These are phyloP conservation scores for Glaciozyma antarctica DNA, from an alignment of 768 basidiomycete species.

Conservation along the genomic window DNA sequence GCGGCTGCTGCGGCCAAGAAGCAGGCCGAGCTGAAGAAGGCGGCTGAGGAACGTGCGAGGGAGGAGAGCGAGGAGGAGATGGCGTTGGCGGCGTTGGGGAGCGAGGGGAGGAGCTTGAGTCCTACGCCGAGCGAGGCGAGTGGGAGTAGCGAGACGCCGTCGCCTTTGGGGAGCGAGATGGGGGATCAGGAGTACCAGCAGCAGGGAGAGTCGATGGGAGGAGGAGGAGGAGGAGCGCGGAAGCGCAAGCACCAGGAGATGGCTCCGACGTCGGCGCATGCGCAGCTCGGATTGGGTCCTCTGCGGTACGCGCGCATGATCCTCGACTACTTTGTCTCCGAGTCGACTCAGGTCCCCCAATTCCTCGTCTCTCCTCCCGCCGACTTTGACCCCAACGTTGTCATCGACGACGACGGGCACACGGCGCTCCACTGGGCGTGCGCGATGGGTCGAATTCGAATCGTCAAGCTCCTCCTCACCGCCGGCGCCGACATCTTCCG, in stretches of 20 bases:
- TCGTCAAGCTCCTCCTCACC: constrained; percentile 85
- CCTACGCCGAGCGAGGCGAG: constrained; percentile 78
- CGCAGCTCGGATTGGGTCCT: constrained; percentile 36
- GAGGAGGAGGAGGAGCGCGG: constrained; percentile 3
- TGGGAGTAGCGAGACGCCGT: constrained; percentile 86
- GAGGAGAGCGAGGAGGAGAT: constrained; percentile 1
- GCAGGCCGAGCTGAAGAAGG: neutral
- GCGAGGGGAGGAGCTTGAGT: constrained; percentile 66
- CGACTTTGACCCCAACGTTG: constrained; percentile 90
- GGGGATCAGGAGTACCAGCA: constrained; percentile 12
- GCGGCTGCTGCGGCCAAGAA: constrained; percentile 4
- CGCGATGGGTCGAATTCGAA: constrained; percentile 93
- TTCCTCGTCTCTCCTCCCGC: constrained; percentile 76
- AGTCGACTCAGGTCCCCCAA: constrained; percentile 80
- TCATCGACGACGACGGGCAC: constrained; percentile 96
- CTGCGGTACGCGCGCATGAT: constrained; percentile 78
- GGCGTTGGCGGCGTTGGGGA: neutral
- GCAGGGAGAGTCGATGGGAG: constrained; percentile 6
- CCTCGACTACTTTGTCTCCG: constrained; percentile 96
- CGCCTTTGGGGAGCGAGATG: constrained; percentile 52
- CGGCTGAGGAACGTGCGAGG: constrained; percentile 6
- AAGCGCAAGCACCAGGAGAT: constrained; percentile 12
- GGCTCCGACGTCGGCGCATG: constrained; percentile 13
- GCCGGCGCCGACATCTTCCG: constrained; percentile 95
- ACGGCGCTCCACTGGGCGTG: constrained; percentile 97